Base-by-base conservation (phyloP, 306 rosid species). In the Lathyrus aphaca region DNA sequence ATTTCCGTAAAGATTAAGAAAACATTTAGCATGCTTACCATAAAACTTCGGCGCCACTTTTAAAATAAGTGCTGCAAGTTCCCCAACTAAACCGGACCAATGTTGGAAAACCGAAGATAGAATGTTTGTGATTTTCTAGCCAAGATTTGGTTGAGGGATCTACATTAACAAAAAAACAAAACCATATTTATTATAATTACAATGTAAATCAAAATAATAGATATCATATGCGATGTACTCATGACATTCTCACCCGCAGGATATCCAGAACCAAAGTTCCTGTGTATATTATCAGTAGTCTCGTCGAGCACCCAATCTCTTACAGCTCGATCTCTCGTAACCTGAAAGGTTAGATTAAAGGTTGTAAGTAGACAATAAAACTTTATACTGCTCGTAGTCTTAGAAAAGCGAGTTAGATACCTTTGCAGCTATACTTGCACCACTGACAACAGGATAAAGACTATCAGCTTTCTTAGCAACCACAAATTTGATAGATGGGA, bases 391-490 rank as follows among this genome's bases (percentile, higher is more conserved):
- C 39, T 32, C 49, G 46, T 5, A 30, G 61, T 21, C 44, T 35
- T 18, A 54, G 53, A 65, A 67, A 30, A 8, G 38, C 23, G 3
- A 57, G 40, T 58, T 50, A 21, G 21, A 39, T 79, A 91, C 98
- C 93, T 93, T 93, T 66, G 98, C 98, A 29, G 83, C 89, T 77
- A 90, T 90, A 57, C 98, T 93, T 10, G 98, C 98, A 61, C 98
- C 98, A 81, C 98, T 90, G 19, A 93, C 98, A 82, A 93, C 96
- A 7, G 97, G 97, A 83, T 88, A 93, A 27, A 93, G 91, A 81
- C 97, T 93, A 83, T 93, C 98, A 51, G 98, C 97, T 85, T 93
- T 93, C 94, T 93, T 90, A 12, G 98, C 91, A 73, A 90, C 97
- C 61, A 93, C 98, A 76, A 93, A 93, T 78, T 86, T 90, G 67